Evolutionary conservation across 345 rosid genomes (phyloP).

Genomic region (Ceriops zippeliana): DNA sequence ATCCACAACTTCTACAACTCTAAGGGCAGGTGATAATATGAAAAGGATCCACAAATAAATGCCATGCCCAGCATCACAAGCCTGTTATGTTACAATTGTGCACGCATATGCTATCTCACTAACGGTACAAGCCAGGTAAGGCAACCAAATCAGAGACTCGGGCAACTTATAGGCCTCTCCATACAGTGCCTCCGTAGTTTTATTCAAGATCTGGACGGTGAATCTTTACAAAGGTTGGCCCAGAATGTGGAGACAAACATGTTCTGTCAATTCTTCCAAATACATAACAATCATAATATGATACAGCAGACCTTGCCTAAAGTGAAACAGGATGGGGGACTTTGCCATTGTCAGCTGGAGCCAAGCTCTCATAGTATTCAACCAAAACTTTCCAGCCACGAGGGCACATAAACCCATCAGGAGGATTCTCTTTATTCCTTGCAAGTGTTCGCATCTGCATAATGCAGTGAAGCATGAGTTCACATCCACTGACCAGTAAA

Average conservation of each 20-base stretch:
- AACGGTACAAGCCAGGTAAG: not conserved
- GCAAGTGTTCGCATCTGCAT: constrained; percentile 91
- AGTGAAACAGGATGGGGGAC: constrained; percentile 58
- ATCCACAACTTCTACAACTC: no score
- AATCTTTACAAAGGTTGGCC: constrained; percentile 13
- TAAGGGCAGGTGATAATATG: no score
- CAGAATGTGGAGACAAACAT: constrained; percentile 18
- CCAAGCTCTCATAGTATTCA: constrained; percentile 75
- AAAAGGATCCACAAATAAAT: no score
- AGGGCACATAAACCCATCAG: constrained; percentile 97
- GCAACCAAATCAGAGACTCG: constrained; percentile 26
- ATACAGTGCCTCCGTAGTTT: constrained; percentile 20
- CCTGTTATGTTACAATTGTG: no score
- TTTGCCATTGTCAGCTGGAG: constrained; percentile 47
- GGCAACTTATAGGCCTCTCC: constrained; percentile 23
- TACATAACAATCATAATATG: constrained; percentile 15
- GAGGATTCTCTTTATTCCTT: constrained; percentile 87
- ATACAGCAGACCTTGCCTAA: constrained; percentile 33
- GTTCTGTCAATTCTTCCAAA: constrained; percentile 24
- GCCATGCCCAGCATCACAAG: no score
- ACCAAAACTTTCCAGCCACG: constrained; percentile 93
- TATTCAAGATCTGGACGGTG: constrained; percentile 26
- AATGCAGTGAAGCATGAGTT: constrained; percentile 14
- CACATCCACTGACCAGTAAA: not conserved
- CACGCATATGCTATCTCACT: no score